These are phyloP conservation scores for Auriscalpium orientale DNA, from an alignment of 768 basidiomycete species.

Conservation along the genomic window DNA sequence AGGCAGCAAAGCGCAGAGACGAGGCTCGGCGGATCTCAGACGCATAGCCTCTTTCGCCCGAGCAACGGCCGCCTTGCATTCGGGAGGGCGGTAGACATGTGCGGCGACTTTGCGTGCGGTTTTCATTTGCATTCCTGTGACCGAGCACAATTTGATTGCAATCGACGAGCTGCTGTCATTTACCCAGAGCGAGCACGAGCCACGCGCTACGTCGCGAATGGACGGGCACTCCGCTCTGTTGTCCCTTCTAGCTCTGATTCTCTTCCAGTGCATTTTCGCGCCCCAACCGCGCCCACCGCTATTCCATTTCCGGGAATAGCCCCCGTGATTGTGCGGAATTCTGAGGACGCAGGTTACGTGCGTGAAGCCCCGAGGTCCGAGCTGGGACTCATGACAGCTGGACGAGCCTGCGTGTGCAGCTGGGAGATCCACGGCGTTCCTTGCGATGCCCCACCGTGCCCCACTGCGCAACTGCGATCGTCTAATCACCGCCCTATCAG, in stretches of 20 bases:
- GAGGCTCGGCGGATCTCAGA: not conserved
- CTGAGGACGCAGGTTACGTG: too few species aligned
- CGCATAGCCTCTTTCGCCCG: not conserved
- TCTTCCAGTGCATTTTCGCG: too few species aligned
- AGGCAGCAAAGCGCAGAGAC: constrained; percentile 5
- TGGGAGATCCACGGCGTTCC: too few species aligned
- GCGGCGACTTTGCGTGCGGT: not conserved
- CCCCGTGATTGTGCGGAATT: too few species aligned
- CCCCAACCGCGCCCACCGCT: too few species aligned
- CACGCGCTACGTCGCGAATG: not conserved
- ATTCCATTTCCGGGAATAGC: too few species aligned
- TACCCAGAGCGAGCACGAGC: not conserved
- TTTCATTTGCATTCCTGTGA: not conserved
- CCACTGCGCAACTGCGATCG: not conserved
- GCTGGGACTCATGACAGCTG: too few species aligned
- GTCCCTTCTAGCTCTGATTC: too few species aligned
- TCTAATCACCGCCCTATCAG: not conserved
- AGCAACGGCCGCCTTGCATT: not conserved
- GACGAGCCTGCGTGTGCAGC: too few species aligned
- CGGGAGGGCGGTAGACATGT: too few species aligned
- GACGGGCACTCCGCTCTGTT: not conserved
- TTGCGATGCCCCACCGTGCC: too few species aligned
- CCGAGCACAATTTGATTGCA: not conserved
- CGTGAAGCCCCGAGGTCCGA: too few species aligned
- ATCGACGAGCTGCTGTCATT: not conserved